Evolutionary conservation across 208 protist genomes (phyloP).

Genomic region (Kentomonas sorsogonicus): DNA sequence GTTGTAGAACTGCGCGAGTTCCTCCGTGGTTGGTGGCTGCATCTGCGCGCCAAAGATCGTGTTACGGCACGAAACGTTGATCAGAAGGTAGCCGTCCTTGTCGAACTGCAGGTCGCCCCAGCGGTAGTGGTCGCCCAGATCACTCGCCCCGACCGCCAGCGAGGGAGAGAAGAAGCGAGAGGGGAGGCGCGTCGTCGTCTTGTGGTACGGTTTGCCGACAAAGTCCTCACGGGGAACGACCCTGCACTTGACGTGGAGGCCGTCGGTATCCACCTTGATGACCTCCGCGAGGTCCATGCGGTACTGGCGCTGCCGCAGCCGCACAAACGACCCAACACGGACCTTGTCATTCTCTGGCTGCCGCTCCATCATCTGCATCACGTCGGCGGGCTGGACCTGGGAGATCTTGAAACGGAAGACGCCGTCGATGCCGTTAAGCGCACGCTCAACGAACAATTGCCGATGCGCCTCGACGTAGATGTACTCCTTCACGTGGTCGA

Average conservation of each 20-base stretch:
- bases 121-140: slow-evolving; percentile 49
- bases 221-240: slow-evolving; percentile 86
- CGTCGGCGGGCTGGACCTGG: slow-evolving; percentile 74
- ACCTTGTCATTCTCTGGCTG: slow-evolving; percentile 59
- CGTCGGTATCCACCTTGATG: slow-evolving; percentile 45
- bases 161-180: slow-evolving; percentile 73
- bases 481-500: slow-evolving; percentile 90
- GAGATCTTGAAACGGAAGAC: slow-evolving; percentile 83
- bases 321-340: slow-evolving; percentile 74
- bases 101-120: slow-evolving; percentile 87
- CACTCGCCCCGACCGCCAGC: slow-evolving; percentile 50
- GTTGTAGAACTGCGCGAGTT: slow-evolving; percentile 85
- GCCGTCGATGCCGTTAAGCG: slow-evolving; percentile 80
- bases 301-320: slow-evolving; percentile 78
- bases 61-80: slow-evolving; percentile 67
- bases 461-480: slow-evolving; percentile 90
- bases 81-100: slow-evolving; percentile 80
- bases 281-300: slow-evolving; percentile 83
- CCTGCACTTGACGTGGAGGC: slow-evolving; percentile 60
- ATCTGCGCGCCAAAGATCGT: slow-evolving; percentile 54
- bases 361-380: slow-evolving; percentile 88
- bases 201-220: slow-evolving; percentile 73
- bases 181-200: slow-evolving; percentile 53
- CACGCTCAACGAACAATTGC: slow-evolving; percentile 85
- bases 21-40: slow-evolving; percentile 69